phyloP scores from a whole-genome alignment of 345 rosid genomes.

The Hibiscus syriacus region DNA sequence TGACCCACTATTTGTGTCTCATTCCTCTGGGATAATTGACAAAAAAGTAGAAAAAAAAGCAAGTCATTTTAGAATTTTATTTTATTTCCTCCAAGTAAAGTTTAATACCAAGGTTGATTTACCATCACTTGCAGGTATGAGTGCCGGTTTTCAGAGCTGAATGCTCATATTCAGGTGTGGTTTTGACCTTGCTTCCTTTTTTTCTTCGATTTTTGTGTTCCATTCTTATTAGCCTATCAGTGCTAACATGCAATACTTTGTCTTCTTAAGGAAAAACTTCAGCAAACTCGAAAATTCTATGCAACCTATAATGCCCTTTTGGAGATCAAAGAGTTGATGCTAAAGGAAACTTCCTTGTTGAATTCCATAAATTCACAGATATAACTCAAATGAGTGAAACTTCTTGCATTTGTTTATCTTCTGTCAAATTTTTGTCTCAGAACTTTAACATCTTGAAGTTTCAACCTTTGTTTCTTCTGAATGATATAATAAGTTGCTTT shows the following conservation, averaged over 20 bases:
- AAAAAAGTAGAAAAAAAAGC: not conserved
- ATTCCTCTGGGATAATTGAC: not conserved
- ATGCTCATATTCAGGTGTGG: slow-evolving; percentile 68
- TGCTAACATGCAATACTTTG: slow-evolving; percentile 6
- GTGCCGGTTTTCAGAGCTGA: slow-evolving; percentile 60
- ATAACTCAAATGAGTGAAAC: slow-evolving; percentile 5
- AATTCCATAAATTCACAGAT: slow-evolving; percentile 85
- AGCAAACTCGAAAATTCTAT: slow-evolving; percentile 68
- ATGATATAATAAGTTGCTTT: not conserved
- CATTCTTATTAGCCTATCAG: not conserved
- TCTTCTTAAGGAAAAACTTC: slow-evolving; percentile 58
- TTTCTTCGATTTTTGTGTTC: not conserved
- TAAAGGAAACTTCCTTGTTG: slow-evolving; percentile 72
- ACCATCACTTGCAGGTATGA: slow-evolving; percentile 57
- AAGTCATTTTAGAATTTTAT: not conserved
- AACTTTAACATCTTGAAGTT: not conserved
- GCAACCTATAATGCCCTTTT: slow-evolving; percentile 77
- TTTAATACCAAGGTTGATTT: not conserved
- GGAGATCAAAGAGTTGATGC: slow-evolving; percentile 82
- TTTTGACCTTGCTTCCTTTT: not conserved
- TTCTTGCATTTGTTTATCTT: not conserved
- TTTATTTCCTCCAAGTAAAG: not conserved
- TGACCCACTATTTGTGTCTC: not conserved
- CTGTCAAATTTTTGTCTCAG: not conserved
- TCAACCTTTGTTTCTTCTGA: not conserved